These are phyloP conservation scores for Willaertia magna DNA, from an alignment of 208 protist species.

Conservation along the genomic window DNA sequence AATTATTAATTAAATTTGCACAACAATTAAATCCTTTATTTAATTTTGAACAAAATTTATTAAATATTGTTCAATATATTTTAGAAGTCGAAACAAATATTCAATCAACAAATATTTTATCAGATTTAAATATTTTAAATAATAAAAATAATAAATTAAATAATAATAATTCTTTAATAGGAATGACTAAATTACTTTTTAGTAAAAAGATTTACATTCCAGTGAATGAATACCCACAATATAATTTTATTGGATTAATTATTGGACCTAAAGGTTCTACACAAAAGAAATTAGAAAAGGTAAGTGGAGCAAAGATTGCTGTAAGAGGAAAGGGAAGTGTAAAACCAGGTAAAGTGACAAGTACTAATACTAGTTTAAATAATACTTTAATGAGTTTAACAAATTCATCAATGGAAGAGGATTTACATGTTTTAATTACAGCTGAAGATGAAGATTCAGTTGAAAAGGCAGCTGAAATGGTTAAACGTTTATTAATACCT, in stretches of 20 bases:
- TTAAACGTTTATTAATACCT: conserved; percentile 39
- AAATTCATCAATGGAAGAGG: conserved; percentile 39
- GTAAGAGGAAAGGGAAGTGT: conserved; percentile 53
- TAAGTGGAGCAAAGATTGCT: conserved; percentile 50
- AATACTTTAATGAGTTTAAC: no score
- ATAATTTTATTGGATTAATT: conserved; percentile 59
- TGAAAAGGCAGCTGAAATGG: conserved; percentile 32
- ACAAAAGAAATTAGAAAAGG: conserved; percentile 50
- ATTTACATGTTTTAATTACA: conserved; percentile 49
- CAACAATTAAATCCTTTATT: background rate
- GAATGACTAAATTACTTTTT: conserved; percentile 3
- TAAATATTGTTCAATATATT: background rate
- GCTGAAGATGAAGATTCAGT: conserved; percentile 37
- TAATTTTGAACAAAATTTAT: background rate
- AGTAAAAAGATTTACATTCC: conserved; percentile 43
- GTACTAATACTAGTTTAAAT: no score
- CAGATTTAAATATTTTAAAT: background rate
- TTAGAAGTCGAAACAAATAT: background rate
- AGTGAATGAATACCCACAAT: conserved; percentile 43
- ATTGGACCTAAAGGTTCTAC: conserved; percentile 58
- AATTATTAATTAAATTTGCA: background rate
- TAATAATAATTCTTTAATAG: no score
- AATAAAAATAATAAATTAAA: no score
- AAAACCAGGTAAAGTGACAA: conserved; percentile 41
- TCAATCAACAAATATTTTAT: background rate